Percentiles rank a stretch among this genome's conserved stretches.
phyloP scores from a whole-genome alignment of 2,329 filamentous ascomycete species.

The Orbilia ellipsospora region DNA sequence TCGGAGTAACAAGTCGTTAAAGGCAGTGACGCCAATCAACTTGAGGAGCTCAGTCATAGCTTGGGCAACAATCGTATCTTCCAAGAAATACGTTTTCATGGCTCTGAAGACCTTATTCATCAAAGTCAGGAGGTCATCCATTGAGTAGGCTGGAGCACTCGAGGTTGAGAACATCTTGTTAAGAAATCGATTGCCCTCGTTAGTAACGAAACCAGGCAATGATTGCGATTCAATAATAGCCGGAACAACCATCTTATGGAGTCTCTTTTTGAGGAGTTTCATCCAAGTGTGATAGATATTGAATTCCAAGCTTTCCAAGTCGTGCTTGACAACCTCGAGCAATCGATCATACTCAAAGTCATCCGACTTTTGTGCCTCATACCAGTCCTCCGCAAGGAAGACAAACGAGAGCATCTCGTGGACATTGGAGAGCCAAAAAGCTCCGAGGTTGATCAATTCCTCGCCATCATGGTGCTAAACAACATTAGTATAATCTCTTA shows the following conservation, averaged over 20 bases:
- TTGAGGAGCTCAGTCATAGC: constrained; percentile 92
- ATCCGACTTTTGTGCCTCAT: constrained; percentile 98
- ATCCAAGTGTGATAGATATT: constrained; percentile 99
- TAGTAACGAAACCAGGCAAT: constrained; percentile 96
- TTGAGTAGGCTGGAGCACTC: constrained; percentile 94
- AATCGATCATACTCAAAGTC: constrained; percentile 99
- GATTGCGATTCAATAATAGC: constrained; percentile 99
- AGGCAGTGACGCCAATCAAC: constrained; percentile 94
- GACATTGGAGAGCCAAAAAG: constrained; percentile 99
- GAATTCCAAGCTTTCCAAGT: constrained; percentile 97
- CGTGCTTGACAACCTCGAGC: constrained; percentile 98
- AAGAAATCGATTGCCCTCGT: constrained; percentile 97
- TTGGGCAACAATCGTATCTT: constrained; percentile 95
- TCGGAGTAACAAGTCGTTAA: constrained; percentile 97
- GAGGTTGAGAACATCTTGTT: constrained; percentile 94
- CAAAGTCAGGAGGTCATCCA: constrained; percentile 96
- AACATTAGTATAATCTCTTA: constrained; percentile 25
- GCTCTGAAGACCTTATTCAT: constrained; percentile 98
- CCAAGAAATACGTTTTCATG: constrained; percentile 98
- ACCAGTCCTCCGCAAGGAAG: constrained; percentile 99
- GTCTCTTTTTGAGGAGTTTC: constrained; percentile 99
- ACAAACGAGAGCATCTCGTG: constrained; percentile 99
- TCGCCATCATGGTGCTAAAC: constrained; percentile 87
- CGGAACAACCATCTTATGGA: constrained; percentile 99
- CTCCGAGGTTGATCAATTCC: constrained; percentile 94